Evolutionary conservation across 208 protist genomes (phyloP).

Genomic region (Leishmania tarentolae): DNA sequence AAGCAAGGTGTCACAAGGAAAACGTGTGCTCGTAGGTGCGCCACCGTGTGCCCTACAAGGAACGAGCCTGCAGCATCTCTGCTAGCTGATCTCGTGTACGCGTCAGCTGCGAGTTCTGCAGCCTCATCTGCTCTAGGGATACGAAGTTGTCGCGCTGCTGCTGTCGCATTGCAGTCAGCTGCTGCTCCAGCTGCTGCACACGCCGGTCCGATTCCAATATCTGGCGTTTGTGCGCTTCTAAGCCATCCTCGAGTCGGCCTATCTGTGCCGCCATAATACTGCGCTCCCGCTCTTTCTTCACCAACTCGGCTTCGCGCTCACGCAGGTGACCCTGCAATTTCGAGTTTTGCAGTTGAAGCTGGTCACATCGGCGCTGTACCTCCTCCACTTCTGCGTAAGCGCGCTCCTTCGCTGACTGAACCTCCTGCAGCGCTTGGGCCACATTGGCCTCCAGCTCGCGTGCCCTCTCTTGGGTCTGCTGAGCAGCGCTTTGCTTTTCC

Average conservation of each 20-base stretch:
- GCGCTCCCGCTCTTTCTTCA: slow-evolving; percentile 36
- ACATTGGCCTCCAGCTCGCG: slow-evolving; percentile 33
- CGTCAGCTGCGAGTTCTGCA: slow-evolving; percentile 53
- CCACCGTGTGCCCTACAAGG: slow-evolving; percentile 8
- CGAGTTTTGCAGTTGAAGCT: slow-evolving; percentile 27
- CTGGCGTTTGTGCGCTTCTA: slow-evolving; percentile 63
- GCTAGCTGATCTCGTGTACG: slow-evolving; percentile 48
- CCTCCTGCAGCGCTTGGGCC: slow-evolving; percentile 30
- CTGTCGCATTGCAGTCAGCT: slow-evolving; percentile 45
- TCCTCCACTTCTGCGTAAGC: slow-evolving; percentile 38
- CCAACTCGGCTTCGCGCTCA: slow-evolving; percentile 28
- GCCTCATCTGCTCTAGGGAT: slow-evolving; percentile 56
- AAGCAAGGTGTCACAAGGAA: neutral
- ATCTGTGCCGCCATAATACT: slow-evolving; percentile 40
- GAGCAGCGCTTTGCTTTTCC: slow-evolving; percentile 20
- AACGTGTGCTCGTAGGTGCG: neutral
- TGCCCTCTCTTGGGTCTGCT: slow-evolving; percentile 32
- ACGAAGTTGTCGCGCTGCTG: slow-evolving; percentile 48
- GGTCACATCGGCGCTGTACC: slow-evolving; percentile 33
- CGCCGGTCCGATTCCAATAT: slow-evolving; percentile 43
- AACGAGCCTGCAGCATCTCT: slow-evolving; percentile 36
- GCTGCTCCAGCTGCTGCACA: slow-evolving; percentile 41
- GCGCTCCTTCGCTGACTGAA: slow-evolving; percentile 30
- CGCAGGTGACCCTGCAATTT: slow-evolving; percentile 30
- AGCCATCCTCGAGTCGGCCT: slow-evolving; percentile 48